These are phyloP conservation scores for Avena insularis DNA, from an alignment of 176 grass and related monocot species.

Conservation along the genomic window DNA sequence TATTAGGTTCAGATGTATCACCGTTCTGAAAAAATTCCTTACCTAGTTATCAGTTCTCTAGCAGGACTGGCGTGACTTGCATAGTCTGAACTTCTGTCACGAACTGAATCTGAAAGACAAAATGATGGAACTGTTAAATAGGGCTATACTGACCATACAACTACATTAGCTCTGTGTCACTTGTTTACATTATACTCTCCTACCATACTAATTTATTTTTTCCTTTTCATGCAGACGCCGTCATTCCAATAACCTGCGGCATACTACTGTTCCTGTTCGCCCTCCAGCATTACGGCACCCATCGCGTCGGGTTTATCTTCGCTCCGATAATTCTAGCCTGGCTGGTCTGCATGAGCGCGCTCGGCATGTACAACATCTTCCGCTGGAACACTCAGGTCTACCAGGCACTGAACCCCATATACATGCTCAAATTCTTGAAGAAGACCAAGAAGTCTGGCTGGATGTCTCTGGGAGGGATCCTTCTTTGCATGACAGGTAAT, in stretches of 20 bases:
- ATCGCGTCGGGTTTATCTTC: slow-evolving; percentile 82
- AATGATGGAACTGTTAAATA: neutral
- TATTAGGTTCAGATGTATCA: too few species aligned
- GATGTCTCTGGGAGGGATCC: slow-evolving; percentile 95
- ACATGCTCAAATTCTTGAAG: slow-evolving; percentile 88
- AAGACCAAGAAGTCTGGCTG: slow-evolving; percentile 94
- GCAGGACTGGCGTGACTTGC: neutral
- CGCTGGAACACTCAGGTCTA: slow-evolving; percentile 83
- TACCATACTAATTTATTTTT: neutral
- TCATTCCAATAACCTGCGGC: slow-evolving; percentile 83
- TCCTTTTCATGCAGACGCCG: slow-evolving; percentile 54
- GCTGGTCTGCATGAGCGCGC: slow-evolving; percentile 75
- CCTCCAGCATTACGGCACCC: slow-evolving; percentile 94
- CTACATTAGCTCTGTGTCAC: neutral
- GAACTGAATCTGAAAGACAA: neutral
- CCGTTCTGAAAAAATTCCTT: too few species aligned
- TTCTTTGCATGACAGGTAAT: slow-evolving; percentile 94
- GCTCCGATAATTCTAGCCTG: slow-evolving; percentile 83
- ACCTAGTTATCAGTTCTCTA: neutral
- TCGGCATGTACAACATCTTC: slow-evolving; percentile 90
- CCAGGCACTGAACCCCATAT: slow-evolving; percentile 64
- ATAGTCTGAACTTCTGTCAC: neutral
- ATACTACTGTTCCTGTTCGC: slow-evolving; percentile 83
- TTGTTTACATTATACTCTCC: slow-evolving; percentile 3
- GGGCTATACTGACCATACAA: neutral